Evolutionary conservation across 2,329 filamentous ascomycete genomes (phyloP).

Genomic region (Aspergillus aculeatus): DNA sequence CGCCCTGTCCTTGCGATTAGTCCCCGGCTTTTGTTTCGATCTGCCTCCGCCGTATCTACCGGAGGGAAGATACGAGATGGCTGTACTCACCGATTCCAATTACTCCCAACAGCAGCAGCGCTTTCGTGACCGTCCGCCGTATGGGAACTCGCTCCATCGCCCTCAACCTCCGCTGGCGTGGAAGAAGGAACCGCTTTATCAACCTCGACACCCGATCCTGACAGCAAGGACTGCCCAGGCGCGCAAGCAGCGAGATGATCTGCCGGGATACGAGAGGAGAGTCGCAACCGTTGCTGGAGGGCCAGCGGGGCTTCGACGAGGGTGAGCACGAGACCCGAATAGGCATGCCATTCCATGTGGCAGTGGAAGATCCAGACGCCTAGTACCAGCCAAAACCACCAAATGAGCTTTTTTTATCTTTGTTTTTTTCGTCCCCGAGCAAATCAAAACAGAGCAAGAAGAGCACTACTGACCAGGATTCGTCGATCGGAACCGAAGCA

Average conservation of each 20-base stretch:
- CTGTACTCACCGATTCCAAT: not conserved
- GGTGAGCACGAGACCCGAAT: constrained; percentile 52
- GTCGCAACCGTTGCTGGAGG: constrained; percentile 1
- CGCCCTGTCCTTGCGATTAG: not conserved
- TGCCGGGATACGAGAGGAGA: not conserved
- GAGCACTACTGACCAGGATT: constrained; percentile 42
- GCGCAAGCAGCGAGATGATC: not conserved
- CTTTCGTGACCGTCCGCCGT: not conserved
- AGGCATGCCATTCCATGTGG: constrained; percentile 52
- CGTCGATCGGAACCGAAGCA: constrained; percentile 53
- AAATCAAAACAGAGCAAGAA: not conserved
- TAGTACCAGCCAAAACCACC: not conserved
- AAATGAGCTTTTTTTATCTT: not conserved
- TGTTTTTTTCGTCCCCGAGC: too few species aligned
- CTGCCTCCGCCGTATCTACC: too few species aligned
- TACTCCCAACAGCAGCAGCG: not conserved
- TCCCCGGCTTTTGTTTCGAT: too few species aligned
- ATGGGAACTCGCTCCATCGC: not conserved
- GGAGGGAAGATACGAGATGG: not conserved
- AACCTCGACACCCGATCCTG: not conserved
- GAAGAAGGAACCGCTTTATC: not conserved
- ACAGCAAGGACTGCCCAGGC: not conserved
- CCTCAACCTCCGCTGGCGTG: not conserved
- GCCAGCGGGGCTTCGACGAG: constrained; percentile 51
- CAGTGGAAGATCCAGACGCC: constrained; percentile 47